A percentile compares a stretch with the other conserved stretches of the same genome.
Conservation (phyloP, 2,329 filamentous ascomycete species). For the Cladophialophora bantiana region DNA sequence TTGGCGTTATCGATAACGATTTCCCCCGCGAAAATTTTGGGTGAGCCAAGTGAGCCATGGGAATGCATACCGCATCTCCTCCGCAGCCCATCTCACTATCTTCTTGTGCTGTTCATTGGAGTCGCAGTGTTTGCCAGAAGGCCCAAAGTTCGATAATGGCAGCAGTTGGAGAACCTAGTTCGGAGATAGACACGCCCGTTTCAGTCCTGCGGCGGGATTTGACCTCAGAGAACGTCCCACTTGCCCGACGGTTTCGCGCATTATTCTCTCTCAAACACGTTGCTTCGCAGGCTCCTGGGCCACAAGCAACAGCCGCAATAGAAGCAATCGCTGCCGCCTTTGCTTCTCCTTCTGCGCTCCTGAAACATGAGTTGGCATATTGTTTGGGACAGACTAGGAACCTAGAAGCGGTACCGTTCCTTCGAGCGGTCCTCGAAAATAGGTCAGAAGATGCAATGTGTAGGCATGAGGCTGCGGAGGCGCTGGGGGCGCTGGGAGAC, state of each 20-base stretch:
- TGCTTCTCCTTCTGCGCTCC: slow-evolving; percentile 79
- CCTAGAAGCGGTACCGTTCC: slow-evolving; percentile 72
- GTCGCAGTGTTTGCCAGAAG: neutral
- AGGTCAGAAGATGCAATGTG: slow-evolving; percentile 91
- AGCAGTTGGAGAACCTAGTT: slow-evolving; percentile 43
- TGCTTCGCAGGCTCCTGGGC: slow-evolving; percentile 69
- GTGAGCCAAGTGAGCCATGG: neutral
- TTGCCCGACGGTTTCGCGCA: slow-evolving; percentile 90
- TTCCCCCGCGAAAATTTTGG: slow-evolving; percentile 17
- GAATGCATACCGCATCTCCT: neutral
- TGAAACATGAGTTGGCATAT: slow-evolving; percentile 97
- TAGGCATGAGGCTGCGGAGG: slow-evolving; percentile 94
- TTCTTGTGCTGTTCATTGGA: neutral
- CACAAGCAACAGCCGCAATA: slow-evolving; percentile 68
- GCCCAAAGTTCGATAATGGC: slow-evolving; percentile 17
- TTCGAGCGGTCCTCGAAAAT: slow-evolving; percentile 78
- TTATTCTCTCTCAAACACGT: slow-evolving; percentile 98
- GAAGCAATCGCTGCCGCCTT: slow-evolving; percentile 89
- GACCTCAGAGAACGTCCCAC: slow-evolving; percentile 77
- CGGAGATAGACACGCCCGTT: slow-evolving; percentile 51
- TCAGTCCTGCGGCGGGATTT: slow-evolving; percentile 70
- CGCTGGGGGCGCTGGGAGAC: slow-evolving; percentile 85
- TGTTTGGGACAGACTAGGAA: slow-evolving; percentile 92
- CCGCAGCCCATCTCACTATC: neutral
- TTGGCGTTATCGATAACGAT: slow-evolving; percentile 18